Base-by-base conservation (phyloP, 2,329 filamentous ascomycete genomes). In the Emmonsiellopsis sp. region DNA sequence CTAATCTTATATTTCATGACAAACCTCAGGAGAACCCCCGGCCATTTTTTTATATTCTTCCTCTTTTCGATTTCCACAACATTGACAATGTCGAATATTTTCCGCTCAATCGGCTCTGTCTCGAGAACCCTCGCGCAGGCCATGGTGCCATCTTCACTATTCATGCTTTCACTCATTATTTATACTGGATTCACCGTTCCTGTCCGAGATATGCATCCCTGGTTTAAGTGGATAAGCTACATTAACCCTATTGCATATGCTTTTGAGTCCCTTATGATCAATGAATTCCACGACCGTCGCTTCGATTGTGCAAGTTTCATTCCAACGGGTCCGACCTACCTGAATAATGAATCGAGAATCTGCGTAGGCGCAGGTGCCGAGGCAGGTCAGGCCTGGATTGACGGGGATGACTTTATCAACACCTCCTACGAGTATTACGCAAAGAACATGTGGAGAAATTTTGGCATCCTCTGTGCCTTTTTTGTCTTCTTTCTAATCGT, bases 1-100 rank as follows among this genome's bases (percentile, higher is more conserved):
- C 51, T 91, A 32, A 77, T 82, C 1, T 71, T 95, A 2, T 95
- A 95, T 73, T 95, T 95, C 70, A 85, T 96, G 82, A 86, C 87
- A 0, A 86, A 90, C 58, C 74, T 96, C 33, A 81, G 86, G 53
- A 79, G 88, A 51, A 83, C 86, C 57, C 74, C 87, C 0, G 86
- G 83, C 2, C 71, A 84, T 0, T 95, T 93, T 76, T 95, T 95
- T 77, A 86, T 89, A 72, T 95, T 88, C 78, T 70, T 89, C 55
- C 74, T 95, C 51, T 81, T 92, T 65, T 85, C 83, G 2, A 88
- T 92, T 70, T 66, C 79, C 55, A 83, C 83, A 1, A 87, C 87
- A 0, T 61, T 95, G 62, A 77, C 81, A 58, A 93, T 93, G 87
- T 90, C 86, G 47, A 91, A 89, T 83, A 79, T 92, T 57, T 94